phyloP scores from a whole-genome alignment of 371 early-diverging fungal species.

The Coelomomyces lativittatus region DNA sequence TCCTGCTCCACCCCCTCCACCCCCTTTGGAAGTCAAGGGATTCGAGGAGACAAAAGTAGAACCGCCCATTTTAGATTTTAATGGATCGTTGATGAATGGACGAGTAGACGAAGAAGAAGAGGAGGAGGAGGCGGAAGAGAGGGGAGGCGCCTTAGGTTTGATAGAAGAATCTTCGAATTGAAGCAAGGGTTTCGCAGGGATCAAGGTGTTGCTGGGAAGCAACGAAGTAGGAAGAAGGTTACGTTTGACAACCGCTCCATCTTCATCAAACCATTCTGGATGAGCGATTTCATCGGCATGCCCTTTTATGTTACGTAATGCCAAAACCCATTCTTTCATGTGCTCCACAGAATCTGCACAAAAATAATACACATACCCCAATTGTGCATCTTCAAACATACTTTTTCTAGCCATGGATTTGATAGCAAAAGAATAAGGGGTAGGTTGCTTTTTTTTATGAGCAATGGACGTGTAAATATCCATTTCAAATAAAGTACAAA shows the following conservation, averaged over 20 bases:
- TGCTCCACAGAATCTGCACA: slow-evolving; percentile 53
- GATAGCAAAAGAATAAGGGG: slow-evolving; percentile 60
- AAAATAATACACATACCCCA: slow-evolving; percentile 59
- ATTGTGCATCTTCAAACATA: slow-evolving; percentile 56
- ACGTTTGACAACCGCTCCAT: background rate
- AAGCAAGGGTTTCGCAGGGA: too few species aligned
- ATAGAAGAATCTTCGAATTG: too few species aligned
- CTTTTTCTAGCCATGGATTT: slow-evolving; percentile 55
- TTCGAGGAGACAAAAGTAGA: too few species aligned
- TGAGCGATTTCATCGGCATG: background rate
- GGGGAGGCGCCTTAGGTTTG: too few species aligned
- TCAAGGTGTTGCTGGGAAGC: too few species aligned
- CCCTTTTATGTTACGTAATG: slow-evolving; percentile 56
- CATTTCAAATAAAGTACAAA: slow-evolving; percentile 1
- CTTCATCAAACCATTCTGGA: background rate
- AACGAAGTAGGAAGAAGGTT: too few species aligned
- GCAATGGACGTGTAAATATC: slow-evolving; percentile 48
- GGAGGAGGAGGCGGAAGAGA: too few species aligned
- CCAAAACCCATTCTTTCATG: slow-evolving; percentile 63
- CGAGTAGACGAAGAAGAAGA: too few species aligned
- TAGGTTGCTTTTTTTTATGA: slow-evolving; percentile 46
- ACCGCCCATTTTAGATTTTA: too few species aligned
- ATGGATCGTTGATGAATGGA: too few species aligned
- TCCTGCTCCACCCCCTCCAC: too few species aligned
- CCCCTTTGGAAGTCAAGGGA: too few species aligned